These are phyloP conservation scores for Ogataea wickerhamii DNA, from an alignment of 805 yeast species.

Conservation along the genomic window DNA sequence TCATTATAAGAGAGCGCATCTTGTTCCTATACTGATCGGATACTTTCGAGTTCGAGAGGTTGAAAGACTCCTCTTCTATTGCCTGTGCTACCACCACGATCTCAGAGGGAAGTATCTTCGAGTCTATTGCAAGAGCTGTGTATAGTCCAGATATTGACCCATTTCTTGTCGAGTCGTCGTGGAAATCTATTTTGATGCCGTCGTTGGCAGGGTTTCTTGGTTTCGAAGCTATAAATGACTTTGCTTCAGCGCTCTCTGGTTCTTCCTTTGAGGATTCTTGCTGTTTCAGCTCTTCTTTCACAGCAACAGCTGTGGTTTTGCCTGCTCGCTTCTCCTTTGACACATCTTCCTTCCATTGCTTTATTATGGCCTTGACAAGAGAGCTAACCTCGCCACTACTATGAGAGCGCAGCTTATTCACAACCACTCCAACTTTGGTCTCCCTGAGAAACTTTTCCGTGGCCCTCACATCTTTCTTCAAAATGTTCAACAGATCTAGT, in stretches of 20 bases:
- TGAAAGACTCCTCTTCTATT: slow-evolving; percentile 71
- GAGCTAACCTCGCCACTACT: slow-evolving; percentile 62
- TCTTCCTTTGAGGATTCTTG: slow-evolving; percentile 15
- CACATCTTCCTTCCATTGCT: slow-evolving; percentile 87
- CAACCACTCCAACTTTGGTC: slow-evolving; percentile 96
- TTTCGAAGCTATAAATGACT: slow-evolving; percentile 42
- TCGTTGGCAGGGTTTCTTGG: slow-evolving; percentile 82
- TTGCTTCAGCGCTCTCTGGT: slow-evolving; percentile 11
- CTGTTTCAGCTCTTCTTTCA: slow-evolving; percentile 9
- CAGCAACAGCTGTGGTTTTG: slow-evolving; percentile 8
- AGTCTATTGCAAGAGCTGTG: slow-evolving; percentile 83
- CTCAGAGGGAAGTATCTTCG: slow-evolving; percentile 46
- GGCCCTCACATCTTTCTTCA: slow-evolving; percentile 74
- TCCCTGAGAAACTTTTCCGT: slow-evolving; percentile 84
- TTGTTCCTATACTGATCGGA: slow-evolving; percentile 70
- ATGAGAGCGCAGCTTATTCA: slow-evolving; percentile 77
- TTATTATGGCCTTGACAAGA: slow-evolving; percentile 78
- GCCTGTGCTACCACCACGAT: slow-evolving; percentile 62
- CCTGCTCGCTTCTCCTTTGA: slow-evolving; percentile 51
- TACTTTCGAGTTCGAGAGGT: slow-evolving; percentile 53
- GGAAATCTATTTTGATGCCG: slow-evolving; percentile 65
- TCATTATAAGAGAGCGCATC: slow-evolving; percentile 81
- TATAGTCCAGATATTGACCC: slow-evolving; percentile 80
- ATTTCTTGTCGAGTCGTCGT: slow-evolving; percentile 78
- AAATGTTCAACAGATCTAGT: slow-evolving; percentile 57